Evolutionary conservation across 257 asterid species (phyloP).

Genomic region (Linaria vulgaris): DNA sequence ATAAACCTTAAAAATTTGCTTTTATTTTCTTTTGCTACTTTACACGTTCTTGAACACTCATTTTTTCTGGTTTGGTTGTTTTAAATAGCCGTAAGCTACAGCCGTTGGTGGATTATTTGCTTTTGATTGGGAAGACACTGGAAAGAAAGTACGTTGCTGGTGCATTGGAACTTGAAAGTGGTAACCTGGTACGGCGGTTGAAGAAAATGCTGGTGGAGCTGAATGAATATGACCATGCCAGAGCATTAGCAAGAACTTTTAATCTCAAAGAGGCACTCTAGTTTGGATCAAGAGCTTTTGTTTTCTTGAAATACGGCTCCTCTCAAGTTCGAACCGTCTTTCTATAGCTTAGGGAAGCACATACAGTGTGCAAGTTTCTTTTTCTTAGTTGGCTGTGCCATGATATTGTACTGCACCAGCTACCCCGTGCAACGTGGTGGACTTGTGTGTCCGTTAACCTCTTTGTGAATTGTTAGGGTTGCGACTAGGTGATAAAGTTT

Average conservation of each 20-base stretch:
- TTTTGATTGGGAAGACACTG: slow-evolving; percentile 54
- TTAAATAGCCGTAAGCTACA: slow-evolving; percentile 58
- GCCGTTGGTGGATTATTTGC: slow-evolving; percentile 75
- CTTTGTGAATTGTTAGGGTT: too few species aligned
- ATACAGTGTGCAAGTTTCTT: background rate
- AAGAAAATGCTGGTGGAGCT: slow-evolving; percentile 93
- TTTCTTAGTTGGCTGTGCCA: background rate
- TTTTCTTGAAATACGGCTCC: background rate
- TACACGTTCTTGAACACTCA: background rate
- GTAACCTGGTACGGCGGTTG: slow-evolving; percentile 67
- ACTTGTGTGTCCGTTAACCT: too few species aligned
- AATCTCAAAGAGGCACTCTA: slow-evolving; percentile 92
- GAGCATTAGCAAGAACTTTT: slow-evolving; percentile 65
- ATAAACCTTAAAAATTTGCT: background rate
- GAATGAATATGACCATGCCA: slow-evolving; percentile 79
- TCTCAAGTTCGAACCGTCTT: slow-evolving; percentile 3
- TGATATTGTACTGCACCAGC: too few species aligned
- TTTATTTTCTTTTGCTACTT: slow-evolving; percentile 8
- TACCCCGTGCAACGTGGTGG: too few species aligned
- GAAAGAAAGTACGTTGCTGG: slow-evolving; percentile 50
- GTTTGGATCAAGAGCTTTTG: background rate
- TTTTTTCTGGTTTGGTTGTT: background rate
- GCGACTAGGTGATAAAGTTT: too few species aligned
- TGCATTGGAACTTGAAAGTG: slow-evolving; percentile 47
- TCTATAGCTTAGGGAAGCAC: slow-evolving; percentile 23